Evolutionary conservation across 805 yeast species (phyloP), one percentile per base, ranked within the genome.

Genomic region (Kuraishia capsulata): DNA sequence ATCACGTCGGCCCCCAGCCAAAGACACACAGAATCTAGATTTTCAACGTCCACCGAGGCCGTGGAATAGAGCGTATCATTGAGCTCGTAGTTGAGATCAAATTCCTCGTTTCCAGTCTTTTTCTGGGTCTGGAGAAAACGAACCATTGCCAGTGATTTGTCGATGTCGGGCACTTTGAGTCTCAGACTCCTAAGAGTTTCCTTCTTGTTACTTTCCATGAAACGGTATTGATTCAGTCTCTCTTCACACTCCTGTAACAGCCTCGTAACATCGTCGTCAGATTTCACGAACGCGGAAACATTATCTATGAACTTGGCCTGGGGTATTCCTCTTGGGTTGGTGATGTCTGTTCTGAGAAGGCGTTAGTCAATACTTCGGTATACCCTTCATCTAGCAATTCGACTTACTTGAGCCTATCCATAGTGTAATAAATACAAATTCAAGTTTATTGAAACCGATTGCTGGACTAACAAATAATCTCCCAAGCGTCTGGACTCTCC

Each of bases 1-100:
- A 92, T 90, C 6, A 90, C 89, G 49, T 88, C 95, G 0, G 98
- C 98, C 9, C 98, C 98, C n/a, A 92, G 69, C 98, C 98, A 92
- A 35, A 92, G 66, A 45, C 78, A 78, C 2, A 92, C 97, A 2
- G 64, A 57, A 20, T 72, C 59, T 37, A 71, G 54, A 21, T 71
- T 73, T 26, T 78, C 65, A 20, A 77, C 71, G 30, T 75, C 76
- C 24, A 92, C 67, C 28, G 67, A 69, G 1, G 98, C 98, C 41
- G 77, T 77, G 5, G 97, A 83, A 56, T 76, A 90, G 30, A 92
- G 69, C 0, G 98, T 90, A 53, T 92, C 97, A 59, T 92, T 90
- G 52, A 92, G 71, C 59, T 89, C 96, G 54, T 85, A 92, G 55
- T 83, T 82, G n/a, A 88, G 76, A 38, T 75, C 79, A 26, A 84